Percentiles rank a stretch among this genome's conserved stretches.
phyloP scores from a whole-genome alignment of 164 flowering plant genomes.

The Stephania cephalantha region DNA sequence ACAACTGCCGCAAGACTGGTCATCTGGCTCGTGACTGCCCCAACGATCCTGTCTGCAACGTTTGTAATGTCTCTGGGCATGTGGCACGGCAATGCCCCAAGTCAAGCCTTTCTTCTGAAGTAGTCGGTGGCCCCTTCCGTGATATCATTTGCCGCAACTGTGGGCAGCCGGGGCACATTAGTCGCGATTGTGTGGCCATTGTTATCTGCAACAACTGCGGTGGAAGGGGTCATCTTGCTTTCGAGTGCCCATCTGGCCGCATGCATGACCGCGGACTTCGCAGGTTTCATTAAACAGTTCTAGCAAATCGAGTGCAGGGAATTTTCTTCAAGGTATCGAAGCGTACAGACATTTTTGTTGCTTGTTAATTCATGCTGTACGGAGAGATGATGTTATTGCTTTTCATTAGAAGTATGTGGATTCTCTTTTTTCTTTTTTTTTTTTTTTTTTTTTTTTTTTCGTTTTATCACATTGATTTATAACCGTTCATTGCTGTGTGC shows the following conservation, averaged over 20 bases:
- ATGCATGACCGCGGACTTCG: slow-evolving; percentile 27
- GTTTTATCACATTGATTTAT: no score
- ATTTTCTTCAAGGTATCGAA: not conserved
- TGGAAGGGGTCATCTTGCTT: slow-evolving; percentile 43
- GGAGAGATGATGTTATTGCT: not conserved
- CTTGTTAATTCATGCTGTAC: not conserved
- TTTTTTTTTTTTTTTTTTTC: no score
- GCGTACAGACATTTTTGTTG: not conserved
- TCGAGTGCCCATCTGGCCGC: slow-evolving; percentile 41
- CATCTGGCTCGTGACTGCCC: slow-evolving; percentile 56
- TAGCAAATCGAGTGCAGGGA: not conserved
- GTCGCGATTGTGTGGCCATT: slow-evolving; percentile 35
- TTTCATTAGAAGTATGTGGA: not conserved
- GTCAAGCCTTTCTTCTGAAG: slow-evolving; percentile 21
- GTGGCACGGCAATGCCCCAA: slow-evolving; percentile 81
- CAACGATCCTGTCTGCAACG: slow-evolving; percentile 57
- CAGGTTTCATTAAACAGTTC: slow-evolving; percentile 18
- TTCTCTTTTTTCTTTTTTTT: no score
- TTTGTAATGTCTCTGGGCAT: slow-evolving; percentile 68
- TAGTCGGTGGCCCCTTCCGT: slow-evolving; percentile 28
- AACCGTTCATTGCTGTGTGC: no score
- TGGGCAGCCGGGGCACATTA: slow-evolving; percentile 37
- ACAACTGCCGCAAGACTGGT: slow-evolving; percentile 49
- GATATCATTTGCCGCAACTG: slow-evolving; percentile 39
- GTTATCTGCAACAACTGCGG: slow-evolving; percentile 48